Evolutionary conservation across 805 yeast species (phyloP).

Genomic region (Sungouiozyma intestinalis): DNA sequence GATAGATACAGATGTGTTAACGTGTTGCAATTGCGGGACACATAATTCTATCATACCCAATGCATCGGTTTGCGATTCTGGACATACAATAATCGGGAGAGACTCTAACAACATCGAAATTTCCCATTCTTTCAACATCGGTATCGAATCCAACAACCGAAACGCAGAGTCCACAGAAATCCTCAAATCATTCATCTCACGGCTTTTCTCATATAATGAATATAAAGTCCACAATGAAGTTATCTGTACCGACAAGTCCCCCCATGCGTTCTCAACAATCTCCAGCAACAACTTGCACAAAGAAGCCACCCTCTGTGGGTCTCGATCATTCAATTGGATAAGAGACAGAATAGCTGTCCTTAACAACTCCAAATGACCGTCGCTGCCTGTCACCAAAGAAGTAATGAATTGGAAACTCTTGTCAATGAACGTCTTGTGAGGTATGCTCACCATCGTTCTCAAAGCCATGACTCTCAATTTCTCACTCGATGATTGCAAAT

Average conservation of each 20-base stretch:
- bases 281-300: slow-evolving; percentile 30
- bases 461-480: slow-evolving; percentile 49
- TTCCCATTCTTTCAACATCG: slow-evolving; percentile 52
- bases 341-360: slow-evolving; percentile 62
- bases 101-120: slow-evolving; percentile 59
- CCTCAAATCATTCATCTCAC: slow-evolving; percentile 21
- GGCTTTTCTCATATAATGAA: slow-evolving; percentile 46
- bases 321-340: slow-evolving; percentile 53
- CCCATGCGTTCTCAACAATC: slow-evolving; percentile 34
- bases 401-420: slow-evolving; percentile 34
- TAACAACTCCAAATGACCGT: slow-evolving; percentile 42
- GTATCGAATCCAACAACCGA: slow-evolving; percentile 28
- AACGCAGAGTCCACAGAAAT: slow-evolving; percentile 33
- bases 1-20: slow-evolving; percentile 69
- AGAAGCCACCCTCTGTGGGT: slow-evolving; percentile 37
- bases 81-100: slow-evolving; percentile 52
- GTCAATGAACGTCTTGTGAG: slow-evolving; percentile 40
- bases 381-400: slow-evolving; percentile 35
- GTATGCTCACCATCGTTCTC: slow-evolving; percentile 52
- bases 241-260: slow-evolving; percentile 53
- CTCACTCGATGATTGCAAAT: slow-evolving; percentile 39
- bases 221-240: slow-evolving; percentile 60
- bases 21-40: slow-evolving; percentile 67
- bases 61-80: slow-evolving; percentile 60
- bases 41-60: slow-evolving; percentile 50